These are phyloP conservation scores for Leishmania mexicana DNA, from an alignment of 208 protist genomes.

Conservation along the genomic window DNA sequence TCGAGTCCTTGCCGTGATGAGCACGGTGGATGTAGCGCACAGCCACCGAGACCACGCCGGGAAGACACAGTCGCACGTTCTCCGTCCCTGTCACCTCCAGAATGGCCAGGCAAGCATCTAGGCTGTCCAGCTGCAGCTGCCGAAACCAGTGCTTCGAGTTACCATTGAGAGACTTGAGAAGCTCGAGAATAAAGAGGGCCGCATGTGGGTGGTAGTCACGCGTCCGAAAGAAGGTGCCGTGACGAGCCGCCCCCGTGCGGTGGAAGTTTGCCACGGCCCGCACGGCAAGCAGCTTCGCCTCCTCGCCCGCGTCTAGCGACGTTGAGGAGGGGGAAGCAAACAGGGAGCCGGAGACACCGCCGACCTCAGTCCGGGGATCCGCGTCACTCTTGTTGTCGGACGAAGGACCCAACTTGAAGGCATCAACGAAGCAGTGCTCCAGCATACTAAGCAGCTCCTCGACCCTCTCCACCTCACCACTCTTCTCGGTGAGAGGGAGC, in stretches of 20 bases:
- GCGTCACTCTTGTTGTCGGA: slow-evolving; percentile 8
- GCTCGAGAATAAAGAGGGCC: slow-evolving; percentile 84
- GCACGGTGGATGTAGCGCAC: slow-evolving; percentile 71
- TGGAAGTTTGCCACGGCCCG: slow-evolving; percentile 65
- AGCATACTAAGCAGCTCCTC: slow-evolving; percentile 56
- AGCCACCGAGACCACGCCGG: slow-evolving; percentile 75
- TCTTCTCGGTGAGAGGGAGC: slow-evolving; percentile 37
- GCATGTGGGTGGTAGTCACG: slow-evolving; percentile 67
- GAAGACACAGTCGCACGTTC: slow-evolving; percentile 70
- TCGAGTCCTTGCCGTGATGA: slow-evolving; percentile 71
- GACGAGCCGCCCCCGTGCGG: slow-evolving; percentile 29
- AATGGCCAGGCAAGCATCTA: slow-evolving; percentile 64
- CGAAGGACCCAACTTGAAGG: slow-evolving; percentile 42
- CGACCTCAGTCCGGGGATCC: too few species aligned
- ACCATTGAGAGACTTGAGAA: slow-evolving; percentile 71
- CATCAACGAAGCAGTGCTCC: slow-evolving; percentile 66
- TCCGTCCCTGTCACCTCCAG: slow-evolving; percentile 51
- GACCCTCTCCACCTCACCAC: slow-evolving; percentile 44
- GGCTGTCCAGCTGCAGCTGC: slow-evolving; percentile 63
- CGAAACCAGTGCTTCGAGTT: slow-evolving; percentile 83
- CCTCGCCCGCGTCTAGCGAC: slow-evolving; percentile 66
- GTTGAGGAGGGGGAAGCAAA: slow-evolving; percentile 5
- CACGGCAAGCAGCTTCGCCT: slow-evolving; percentile 64
- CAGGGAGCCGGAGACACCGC: background rate
- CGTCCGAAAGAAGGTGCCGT: slow-evolving; percentile 48